These are phyloP conservation scores for Colletotrichum sp. DNA, from an alignment of 2,329 filamentous ascomycete species.

Conservation along the genomic window DNA sequence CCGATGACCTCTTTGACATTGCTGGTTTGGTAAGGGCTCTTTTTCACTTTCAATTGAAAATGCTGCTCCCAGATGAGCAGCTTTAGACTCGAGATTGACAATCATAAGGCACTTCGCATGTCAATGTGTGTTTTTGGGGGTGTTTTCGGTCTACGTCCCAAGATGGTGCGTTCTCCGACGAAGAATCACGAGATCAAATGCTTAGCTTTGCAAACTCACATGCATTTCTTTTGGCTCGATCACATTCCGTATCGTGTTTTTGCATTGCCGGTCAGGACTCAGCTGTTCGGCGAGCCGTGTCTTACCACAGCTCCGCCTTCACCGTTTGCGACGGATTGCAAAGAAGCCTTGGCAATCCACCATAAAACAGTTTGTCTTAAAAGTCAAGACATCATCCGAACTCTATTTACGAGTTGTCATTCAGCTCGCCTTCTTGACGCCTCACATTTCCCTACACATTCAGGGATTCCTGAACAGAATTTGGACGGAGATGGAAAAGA, in stretches of 20 bases:
- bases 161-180: not conserved
- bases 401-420: not conserved
- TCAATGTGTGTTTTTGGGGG: fast-evolving
- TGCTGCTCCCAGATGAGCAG: not conserved
- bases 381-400: not conserved
- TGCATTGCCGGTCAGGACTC: not conserved
- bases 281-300: not conserved
- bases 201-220: not conserved
- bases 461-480: not conserved
- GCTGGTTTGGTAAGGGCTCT: not conserved
- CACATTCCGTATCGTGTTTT: not conserved
- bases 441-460: not conserved
- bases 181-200: not conserved
- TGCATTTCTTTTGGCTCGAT: not conserved
- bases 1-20: not conserved
- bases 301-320: not conserved
- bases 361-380: not conserved
- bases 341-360: not conserved
- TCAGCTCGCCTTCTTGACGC: not conserved
- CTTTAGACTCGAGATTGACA: not conserved
- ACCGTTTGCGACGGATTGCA: not conserved
- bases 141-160: not conserved
- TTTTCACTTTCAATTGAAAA: not conserved
- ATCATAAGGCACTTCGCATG: not conserved
- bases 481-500: fast-evolving